Evolutionary conservation across 2,329 filamentous ascomycete genomes (phyloP), one percentile per base, ranked within the genome.

Genomic region (Tympanopsis confertula): DNA sequence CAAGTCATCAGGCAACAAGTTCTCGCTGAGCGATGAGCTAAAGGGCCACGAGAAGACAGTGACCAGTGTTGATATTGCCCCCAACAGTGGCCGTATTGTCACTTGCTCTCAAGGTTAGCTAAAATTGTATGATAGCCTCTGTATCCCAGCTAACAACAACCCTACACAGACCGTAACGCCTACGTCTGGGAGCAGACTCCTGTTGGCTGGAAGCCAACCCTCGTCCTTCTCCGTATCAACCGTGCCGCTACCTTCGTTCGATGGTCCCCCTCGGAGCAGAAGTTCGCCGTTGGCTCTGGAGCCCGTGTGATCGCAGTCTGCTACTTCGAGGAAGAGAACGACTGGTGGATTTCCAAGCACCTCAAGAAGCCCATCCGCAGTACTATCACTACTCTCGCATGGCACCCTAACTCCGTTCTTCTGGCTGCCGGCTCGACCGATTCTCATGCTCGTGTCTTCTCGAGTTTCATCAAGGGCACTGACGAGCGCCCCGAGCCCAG

Each of bases 301-400:
- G 91, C 94, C 50, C 81, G 91, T 45, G 83, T 94, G 46, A 94
- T 98, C 52, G 87, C 91, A 29, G 75, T 96, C 49, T 98, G 91
- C 71, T 96, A 96, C 68, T 98, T 98, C 51, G 91, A 98, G 56
- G 86, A 94, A 58, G 91, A 98, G 62, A 95, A 98, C 62, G 88
- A 98, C 68, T 98, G 91, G 91, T 98, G 91, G 91, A 89, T 98
- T 30, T 95, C 88, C 26, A 98, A 98, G 71, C 91, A 98, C 63
- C 66, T 98, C 55, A 96, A 96, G 77, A 98, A 96, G 74, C 91
- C 91, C 15, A 94, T 98, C 52, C 84, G 89, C 48, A 94, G 87
- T 58, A 98, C 91, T 40, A 89, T 98, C 51, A 96, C 91, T 39
- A 87, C 84, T 13, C 78, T 98, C 33, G 81, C 82, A 40, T 98